Evolutionary conservation across 805 yeast species (phyloP), one percentile per base, ranked within the genome.

Genomic region (Wickerhamomyces bisporus): DNA sequence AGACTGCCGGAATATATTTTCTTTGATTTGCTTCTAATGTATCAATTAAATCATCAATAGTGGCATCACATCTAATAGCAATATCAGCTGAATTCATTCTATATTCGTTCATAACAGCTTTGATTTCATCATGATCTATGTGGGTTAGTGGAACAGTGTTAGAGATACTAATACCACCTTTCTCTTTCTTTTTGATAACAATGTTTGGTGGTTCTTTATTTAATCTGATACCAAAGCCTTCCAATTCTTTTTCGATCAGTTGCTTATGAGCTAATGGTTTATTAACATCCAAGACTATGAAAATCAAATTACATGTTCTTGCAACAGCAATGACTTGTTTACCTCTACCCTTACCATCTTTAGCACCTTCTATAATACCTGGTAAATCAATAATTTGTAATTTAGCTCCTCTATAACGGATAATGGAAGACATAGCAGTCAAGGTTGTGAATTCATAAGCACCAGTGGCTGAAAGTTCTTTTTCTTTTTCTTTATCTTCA

Each of bases 291-390:
- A 93, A 69, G 4, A 93, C 95, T 58, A 93, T 86, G 62, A 93
- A 93, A 35, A 93, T 75, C 54, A 93, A 69, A 60, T 93, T 89
- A 60, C 96, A 94, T 3, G 97, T 87, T 64, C 98, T 77, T n/a
- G 98, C 98, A 42, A 93, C 98, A 2, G 98, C 98, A 65, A 93
- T 93, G 39, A 93, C 98, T 66, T 93, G 98, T 52, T 76, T 82
- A 73, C 95, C 95, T 72, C 95, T 74, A 66, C 95, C 95, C 60
- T 83, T 78, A 65, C 95, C 95, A 55, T 85, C 93, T 49, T 84
- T 84, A 45, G 95, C 95, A 64, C 94, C 94, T 62, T 85, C 93
- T 55, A 85, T 84, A 50, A 85, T 85, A 59, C 95, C 95, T 8
- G 95, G 95, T 46, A 85, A 75, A 73, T 85, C 95, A 53, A 85